Evolutionary conservation across 352 stramenopile species (phyloP).

Genomic region (Phytophthora sansomeana): DNA sequence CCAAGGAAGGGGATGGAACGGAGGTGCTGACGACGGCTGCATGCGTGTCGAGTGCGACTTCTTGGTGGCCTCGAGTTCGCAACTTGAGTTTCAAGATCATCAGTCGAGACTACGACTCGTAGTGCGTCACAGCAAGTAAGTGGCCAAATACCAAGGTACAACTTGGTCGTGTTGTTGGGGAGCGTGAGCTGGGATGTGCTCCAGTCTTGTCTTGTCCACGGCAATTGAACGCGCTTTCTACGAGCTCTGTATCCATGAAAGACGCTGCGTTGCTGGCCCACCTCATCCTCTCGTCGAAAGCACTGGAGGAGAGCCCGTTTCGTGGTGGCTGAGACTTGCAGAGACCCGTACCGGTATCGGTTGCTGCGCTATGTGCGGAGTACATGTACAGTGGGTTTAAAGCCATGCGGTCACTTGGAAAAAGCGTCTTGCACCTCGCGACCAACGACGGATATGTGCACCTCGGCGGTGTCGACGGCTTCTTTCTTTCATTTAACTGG

Average conservation of each 20-base stretch:
- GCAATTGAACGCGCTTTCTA: conserved; percentile 18
- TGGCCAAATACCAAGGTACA: conserved; percentile 3
- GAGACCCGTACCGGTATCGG: too few species aligned
- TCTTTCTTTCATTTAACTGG: conserved; percentile 9
- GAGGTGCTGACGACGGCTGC: too few species aligned
- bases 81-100: conserved; percentile 12
- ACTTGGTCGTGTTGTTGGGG: conserved; percentile 24
- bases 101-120: too few species aligned
- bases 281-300: conserved; percentile 18
- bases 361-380: too few species aligned
- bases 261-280: conserved; percentile 23
- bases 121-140: conserved; percentile 17
- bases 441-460: conserved; percentile 21
- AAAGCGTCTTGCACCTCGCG: conserved; percentile 4
- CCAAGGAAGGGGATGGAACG: too few species aligned
- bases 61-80: neutral
- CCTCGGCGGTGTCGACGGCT: conserved; percentile 19
- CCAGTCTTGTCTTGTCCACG: conserved; percentile 28
- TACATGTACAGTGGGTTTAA: too few species aligned
- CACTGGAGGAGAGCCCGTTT: conserved; percentile 9
- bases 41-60: neutral
- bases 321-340: too few species aligned
- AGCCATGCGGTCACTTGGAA: conserved; percentile 33
- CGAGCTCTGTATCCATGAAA: conserved; percentile 22
- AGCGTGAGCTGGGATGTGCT: conserved; percentile 24